A percentile compares a stretch with the other conserved stretches of the same genome.
phyloP scores from a whole-genome alignment of 2,329 filamentous ascomycete genomes.

The Clonostachys rosea region DNA sequence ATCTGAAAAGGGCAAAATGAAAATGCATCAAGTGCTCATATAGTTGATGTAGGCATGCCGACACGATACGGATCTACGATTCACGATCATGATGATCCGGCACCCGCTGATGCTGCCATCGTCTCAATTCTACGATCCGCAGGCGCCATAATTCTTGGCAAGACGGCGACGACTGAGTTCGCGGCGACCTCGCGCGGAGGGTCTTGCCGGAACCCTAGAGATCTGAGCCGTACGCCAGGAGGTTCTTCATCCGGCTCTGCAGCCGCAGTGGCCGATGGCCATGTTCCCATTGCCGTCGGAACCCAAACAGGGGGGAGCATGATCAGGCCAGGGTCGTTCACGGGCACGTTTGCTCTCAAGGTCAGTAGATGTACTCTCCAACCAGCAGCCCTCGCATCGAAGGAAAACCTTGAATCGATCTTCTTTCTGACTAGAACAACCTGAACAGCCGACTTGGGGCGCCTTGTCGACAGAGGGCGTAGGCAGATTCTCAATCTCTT shows the following conservation, averaged over 20 bases:
- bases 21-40: background rate
- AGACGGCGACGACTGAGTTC: slow-evolving; percentile 53
- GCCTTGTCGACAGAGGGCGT: slow-evolving; percentile 52
- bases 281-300: slow-evolving; percentile 51
- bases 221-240: slow-evolving; percentile 48
- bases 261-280: slow-evolving; percentile 57
- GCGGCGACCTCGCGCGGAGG: slow-evolving; percentile 43
- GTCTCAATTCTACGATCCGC: slow-evolving; percentile 43
- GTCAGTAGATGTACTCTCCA: slow-evolving; percentile 6
- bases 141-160: slow-evolving; percentile 45
- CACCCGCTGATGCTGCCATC: slow-evolving; percentile 41
- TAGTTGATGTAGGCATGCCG: slow-evolving; percentile 37
- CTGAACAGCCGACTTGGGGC: slow-evolving; percentile 52
- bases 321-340: slow-evolving; percentile 57
- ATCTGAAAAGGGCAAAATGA: background rate
- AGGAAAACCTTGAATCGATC: background rate
- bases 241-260: slow-evolving; percentile 61
- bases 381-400: slow-evolving; percentile 14
- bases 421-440: background rate
- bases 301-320: slow-evolving; percentile 60
- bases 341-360: slow-evolving; percentile 35
- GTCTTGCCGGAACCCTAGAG: slow-evolving; percentile 42
- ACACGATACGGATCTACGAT: slow-evolving; percentile 48
- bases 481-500: slow-evolving; percentile 25
- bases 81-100: slow-evolving; percentile 33